Base-by-base conservation (phyloP, 352 stramenopile species). In the Globisporangium barbulae region DNA sequence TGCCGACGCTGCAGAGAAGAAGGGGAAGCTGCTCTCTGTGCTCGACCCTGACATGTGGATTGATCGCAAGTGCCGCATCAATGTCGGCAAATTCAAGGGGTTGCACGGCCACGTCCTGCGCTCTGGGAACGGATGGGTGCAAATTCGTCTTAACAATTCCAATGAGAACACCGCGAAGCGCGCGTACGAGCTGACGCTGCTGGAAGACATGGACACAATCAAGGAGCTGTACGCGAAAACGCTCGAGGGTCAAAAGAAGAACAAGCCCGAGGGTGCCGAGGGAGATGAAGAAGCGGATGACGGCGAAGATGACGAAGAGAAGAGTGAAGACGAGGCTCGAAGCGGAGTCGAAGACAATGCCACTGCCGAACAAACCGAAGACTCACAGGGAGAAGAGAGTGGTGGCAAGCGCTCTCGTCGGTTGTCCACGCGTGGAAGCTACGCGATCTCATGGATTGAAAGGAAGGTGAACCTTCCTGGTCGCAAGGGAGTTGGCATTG, bases 41-140 rank as follows among this genome's bases (percentile, higher is more conserved):
- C 55, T 96, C 37, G 88, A 96, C 44, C 86, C 88, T 1, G 88
- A 96, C 22, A 91, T 96, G 84, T 96, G 88, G 88, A 93, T 96
- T 30, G 85, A 91, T 49, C 88, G 88, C 50, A 83, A 84, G 48
- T 93, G 86, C 48, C 82, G 88, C 19, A 93, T 96, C 58, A 96
- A 96, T 54, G 88, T 96, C 0, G 88, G 88, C 61, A 96, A 96
- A 69, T 96, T 94, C 62, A 92, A 92, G 45, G 85, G 85, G 1
- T 66, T 81, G 22, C 74, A 85, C 57, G 88, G 85, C 2, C 81
- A 84, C 41, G 88, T 96, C 8, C 60, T 94, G 9, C 84, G 84
- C 13, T 96, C 88, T 5, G 88, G 88, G 21, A 96, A 96, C 61
- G 88, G 88, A n/a, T 96, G 88, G 88, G 88, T 96, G 28, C 88